A percentile compares a stretch with the other conserved stretches of the same genome.
Evolutionary conservation across 345 rosid genomes (phyloP).

Genomic region (Trapa incisa): DNA sequence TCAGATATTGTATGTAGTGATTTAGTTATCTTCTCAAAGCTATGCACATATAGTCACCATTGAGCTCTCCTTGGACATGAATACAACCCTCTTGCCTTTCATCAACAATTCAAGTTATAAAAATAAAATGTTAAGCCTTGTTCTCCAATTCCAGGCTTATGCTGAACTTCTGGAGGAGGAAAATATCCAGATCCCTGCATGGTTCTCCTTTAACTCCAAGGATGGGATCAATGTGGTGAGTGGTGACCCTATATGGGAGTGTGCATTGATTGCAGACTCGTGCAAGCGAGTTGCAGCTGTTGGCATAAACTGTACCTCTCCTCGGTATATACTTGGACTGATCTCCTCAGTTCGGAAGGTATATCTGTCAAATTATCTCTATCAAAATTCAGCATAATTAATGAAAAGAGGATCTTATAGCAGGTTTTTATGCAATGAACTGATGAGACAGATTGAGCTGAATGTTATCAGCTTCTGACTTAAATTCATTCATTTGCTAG

Average conservation of each 20-base stretch:
- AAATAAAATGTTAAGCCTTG: too few relatives aligned
- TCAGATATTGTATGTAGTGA: not conserved
- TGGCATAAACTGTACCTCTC: slow-evolving; percentile 82
- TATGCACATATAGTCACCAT: not conserved
- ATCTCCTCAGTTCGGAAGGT: slow-evolving; percentile 45
- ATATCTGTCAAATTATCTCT: not conserved
- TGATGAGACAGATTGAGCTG: not conserved
- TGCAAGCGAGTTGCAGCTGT: slow-evolving; percentile 58
- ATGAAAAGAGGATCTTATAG: not conserved
- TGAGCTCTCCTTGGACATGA: too few relatives aligned
- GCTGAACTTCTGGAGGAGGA: slow-evolving; percentile 77
- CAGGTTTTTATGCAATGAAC: not conserved
- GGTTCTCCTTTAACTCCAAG: slow-evolving; percentile 70
- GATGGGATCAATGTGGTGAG: slow-evolving; percentile 60
- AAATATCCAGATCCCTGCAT: slow-evolving; percentile 50
- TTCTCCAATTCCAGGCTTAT: slow-evolving; percentile 37
- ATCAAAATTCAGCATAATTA: not conserved
- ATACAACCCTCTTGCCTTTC: too few relatives aligned
- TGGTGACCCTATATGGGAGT: slow-evolving; percentile 61
- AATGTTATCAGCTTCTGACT: not conserved
- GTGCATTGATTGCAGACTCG: slow-evolving; percentile 62
- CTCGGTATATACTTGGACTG: slow-evolving; percentile 53
- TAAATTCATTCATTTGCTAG: not conserved
- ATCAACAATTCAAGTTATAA: too few relatives aligned
- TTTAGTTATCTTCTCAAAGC: not conserved